Conservation (phyloP, 2,329 filamentous ascomycete genomes). For the Apiospora hydei region DNA sequence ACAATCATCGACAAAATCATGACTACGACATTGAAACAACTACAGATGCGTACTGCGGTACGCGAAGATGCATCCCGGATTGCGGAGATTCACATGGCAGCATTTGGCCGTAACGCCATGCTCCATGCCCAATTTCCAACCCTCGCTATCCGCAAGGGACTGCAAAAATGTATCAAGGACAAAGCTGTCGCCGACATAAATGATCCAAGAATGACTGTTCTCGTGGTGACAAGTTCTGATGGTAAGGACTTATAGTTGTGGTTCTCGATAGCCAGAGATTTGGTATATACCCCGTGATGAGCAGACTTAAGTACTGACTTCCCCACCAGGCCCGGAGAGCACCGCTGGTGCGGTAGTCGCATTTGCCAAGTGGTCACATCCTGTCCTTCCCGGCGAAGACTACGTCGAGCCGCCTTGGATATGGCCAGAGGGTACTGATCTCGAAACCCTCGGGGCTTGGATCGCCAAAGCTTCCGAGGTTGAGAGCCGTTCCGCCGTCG, state of each 20-base stretch:
- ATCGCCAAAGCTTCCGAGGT: conserved; percentile 29
- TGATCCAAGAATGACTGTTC: conserved; percentile 33
- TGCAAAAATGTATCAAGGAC: conserved; percentile 29
- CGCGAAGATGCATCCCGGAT: conserved; percentile 36
- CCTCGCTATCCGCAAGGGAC: conserved; percentile 27
- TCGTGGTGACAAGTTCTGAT: conserved; percentile 31
- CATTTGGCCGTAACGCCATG: conserved; percentile 37
- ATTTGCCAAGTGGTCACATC: conserved; percentile 39
- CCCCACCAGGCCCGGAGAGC: not conserved
- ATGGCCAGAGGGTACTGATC: conserved; percentile 36
- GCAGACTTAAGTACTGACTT: not conserved
- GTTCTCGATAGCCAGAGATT: not conserved
- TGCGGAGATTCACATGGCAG: conserved; percentile 38
- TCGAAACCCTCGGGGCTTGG: conserved; percentile 32
- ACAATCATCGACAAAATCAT: not conserved
- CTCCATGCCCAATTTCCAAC: conserved; percentile 37
- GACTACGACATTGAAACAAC: not conserved
- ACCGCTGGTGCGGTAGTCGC: conserved; percentile 27
- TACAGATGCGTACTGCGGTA: not conserved
- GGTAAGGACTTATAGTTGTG: not conserved
- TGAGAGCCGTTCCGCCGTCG: conserved; percentile 28
- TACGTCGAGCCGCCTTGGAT: conserved; percentile 35
- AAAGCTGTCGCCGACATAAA: conserved; percentile 37
- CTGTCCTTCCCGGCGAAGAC: conserved; percentile 28
- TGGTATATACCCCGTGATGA: not conserved